Evolutionary conservation across 768 basidiomycete genomes (phyloP).

Genomic region (Leccinum variicolor): DNA sequence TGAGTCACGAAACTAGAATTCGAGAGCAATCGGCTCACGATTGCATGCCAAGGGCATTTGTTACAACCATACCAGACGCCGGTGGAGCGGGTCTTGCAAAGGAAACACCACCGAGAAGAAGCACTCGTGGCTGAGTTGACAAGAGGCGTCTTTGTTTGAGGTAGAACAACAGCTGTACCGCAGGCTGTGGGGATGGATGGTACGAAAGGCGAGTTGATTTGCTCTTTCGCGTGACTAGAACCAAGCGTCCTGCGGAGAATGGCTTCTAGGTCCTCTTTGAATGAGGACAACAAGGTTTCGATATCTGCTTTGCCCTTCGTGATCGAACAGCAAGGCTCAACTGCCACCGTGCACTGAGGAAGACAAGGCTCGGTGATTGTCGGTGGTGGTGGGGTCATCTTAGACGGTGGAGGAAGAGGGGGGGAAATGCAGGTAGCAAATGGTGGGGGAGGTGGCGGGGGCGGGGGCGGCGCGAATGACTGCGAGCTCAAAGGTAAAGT

Average conservation of each 20-base stretch:
- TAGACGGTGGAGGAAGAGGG: conserved; percentile 15
- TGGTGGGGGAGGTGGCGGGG: conserved; percentile 27
- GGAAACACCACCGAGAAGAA: conserved; percentile 28
- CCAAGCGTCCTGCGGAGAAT: conserved; percentile 40
- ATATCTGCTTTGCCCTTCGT: conserved; percentile 49
- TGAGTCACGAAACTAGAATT: conserved; percentile 4
- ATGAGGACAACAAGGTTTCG: conserved; percentile 42
- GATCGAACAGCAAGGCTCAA: conserved; percentile 40
- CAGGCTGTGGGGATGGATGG: background rate
- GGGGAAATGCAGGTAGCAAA: conserved; percentile 8
- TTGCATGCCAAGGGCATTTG: conserved; percentile 31
- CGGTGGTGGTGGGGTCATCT: background rate
- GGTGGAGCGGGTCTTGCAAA: conserved; percentile 24
- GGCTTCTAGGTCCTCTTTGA: conserved; percentile 51
- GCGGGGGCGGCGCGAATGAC: background rate
- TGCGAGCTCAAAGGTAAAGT: background rate
- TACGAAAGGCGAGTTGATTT: background rate
- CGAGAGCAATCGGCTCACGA: conserved; percentile 20
- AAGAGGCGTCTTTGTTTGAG: background rate
- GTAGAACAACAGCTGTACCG: background rate
- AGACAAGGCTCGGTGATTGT: background rate
- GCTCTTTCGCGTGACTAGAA: background rate
- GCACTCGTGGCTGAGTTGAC: background rate
- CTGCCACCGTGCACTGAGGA: background rate
- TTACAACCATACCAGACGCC: conserved; percentile 30